Evolutionary conservation across 371 early-diverging fungal genomes (phyloP), one percentile per base, ranked within the genome.

Genomic region (Funneliformis caledonium): DNA sequence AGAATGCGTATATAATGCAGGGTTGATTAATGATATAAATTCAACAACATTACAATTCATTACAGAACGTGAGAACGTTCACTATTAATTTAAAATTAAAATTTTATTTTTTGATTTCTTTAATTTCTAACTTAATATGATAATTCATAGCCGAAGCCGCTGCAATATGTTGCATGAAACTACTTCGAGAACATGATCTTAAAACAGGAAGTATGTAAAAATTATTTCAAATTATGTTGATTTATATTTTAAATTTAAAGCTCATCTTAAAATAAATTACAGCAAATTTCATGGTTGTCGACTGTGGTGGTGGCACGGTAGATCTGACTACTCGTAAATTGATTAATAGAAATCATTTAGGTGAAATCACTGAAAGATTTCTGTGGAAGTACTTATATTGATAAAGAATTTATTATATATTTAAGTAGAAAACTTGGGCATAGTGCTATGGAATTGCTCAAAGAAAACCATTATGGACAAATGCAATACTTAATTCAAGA

Each of bases 81-180:
- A 50, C 14, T 16, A 16, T 16, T 52, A 50, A 6, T 52, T 52
- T 52, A 16, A n/a, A n/a, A n/a, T n/a, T n/a, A n/a, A n/a, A n/a
- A n/a, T n/a, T n/a, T n/a, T 16, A 52, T 50, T 50, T 14, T 4
- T 11, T 11, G 3, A 52, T 16, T 0, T 3, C 5, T 16, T n/a
- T 52, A 52, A 14, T 19, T n/a, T 50, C 14, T 74, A 26, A 48
- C 3, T 37, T 37, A 37, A 37, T 37, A 37, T 37, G 37, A 2
- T 37, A 3, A 64, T 64, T 65, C 47, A 22, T 22, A 78, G 78
- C 67, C 47, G 78, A 78, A 65, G 78, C 78, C 14, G 78, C 78
- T 1, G 78, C 78, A 50, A 67, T 78, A 42, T 50, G 48, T 78
- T 78, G 78, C 19, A 60, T 67, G 61, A 8, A 67, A 45, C 48